Base-by-base conservation (phyloP, 148 eudicot genomes). In the Arbutus unedo region DNA sequence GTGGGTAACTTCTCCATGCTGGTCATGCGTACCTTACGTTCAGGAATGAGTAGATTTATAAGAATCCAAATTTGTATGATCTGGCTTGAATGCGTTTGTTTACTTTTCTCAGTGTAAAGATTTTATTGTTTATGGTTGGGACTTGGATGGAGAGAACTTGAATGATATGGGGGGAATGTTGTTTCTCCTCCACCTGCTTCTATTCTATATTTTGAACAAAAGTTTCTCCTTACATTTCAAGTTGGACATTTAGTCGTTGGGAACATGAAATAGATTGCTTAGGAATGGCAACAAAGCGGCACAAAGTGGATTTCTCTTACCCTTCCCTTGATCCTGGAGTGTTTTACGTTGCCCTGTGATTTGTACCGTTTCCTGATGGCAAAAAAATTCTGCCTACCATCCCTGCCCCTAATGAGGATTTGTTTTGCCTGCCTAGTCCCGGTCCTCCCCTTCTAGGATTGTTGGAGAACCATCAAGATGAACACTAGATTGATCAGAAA, bases 21-120 rank as follows among this genome's bases (percentile, higher is more conserved):
- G 14, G 25, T 47, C 76, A 44, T 18, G 53, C 25, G 38, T 73
- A 18, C 19, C 76, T 18, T 45, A 8, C 19, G 31, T 73, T 16
- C 31, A 45, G 49, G 25, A 43, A 73, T 73, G 25, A 73, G 23
- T 45, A 73, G 49, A 41, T 73, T 73, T 73, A n/a, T 19, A 45
- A 45, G 21, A 21, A 73, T 43, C 76, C 76, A 73, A 53, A 73
- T 73, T 73, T 73, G 25, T 43, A 19, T 73, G 47, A 45, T 73
- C n/a, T 73, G 31, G 53, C 48, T 10, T 73, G 53, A 6, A 47
- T 71, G 3, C 16, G 74, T 73, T 73, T 18, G 23, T 3, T 72
- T 72, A 45, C 14, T 73, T 73, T n/a, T 45, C 48, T 19, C 8
- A n/a, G 76, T 16, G 76, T 14, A 73, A 47, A 8, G 23, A 19